Percentiles rank a stretch among this genome's conserved stretches.
Evolutionary conservation across 257 asterid genomes (phyloP).

Genomic region (Solanum clarkiae): DNA sequence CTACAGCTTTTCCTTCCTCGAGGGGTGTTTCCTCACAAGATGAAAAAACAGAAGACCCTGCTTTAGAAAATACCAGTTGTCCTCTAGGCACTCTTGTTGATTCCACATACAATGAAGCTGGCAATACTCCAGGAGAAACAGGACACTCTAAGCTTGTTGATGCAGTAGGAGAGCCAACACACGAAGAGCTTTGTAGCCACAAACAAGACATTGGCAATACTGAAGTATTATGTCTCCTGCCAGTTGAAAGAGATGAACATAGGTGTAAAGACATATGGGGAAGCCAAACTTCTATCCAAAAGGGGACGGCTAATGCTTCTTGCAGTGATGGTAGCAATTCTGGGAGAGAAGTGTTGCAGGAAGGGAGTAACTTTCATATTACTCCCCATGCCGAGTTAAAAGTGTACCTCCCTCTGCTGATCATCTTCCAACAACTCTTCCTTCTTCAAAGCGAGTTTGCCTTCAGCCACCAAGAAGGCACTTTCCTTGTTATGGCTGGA

Average conservation of each 20-base stretch:
- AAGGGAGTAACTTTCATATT: background rate
- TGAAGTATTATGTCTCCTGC: background rate
- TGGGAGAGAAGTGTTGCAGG: background rate
- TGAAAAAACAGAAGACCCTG: background rate
- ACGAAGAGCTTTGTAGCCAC: background rate
- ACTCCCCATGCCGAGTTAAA: background rate
- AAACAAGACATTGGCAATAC: background rate
- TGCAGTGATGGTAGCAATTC: background rate
- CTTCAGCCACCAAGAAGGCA: background rate
- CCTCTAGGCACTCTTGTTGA: background rate
- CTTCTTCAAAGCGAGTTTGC: background rate
- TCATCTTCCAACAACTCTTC: background rate
- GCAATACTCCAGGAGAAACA: background rate
- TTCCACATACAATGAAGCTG: background rate
- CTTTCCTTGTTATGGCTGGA: conserved; percentile 10
- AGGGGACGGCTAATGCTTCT: background rate
- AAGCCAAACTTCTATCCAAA: background rate
- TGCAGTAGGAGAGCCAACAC: background rate
- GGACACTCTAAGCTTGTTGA: background rate
- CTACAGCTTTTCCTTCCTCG: background rate
- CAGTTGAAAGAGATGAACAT: background rate
- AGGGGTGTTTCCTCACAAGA: background rate
- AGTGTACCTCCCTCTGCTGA: background rate
- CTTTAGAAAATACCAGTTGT: background rate
- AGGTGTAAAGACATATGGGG: background rate